Conservation (phyloP, 2,329 filamentous ascomycete species). For the Xylaria sp. region DNA sequence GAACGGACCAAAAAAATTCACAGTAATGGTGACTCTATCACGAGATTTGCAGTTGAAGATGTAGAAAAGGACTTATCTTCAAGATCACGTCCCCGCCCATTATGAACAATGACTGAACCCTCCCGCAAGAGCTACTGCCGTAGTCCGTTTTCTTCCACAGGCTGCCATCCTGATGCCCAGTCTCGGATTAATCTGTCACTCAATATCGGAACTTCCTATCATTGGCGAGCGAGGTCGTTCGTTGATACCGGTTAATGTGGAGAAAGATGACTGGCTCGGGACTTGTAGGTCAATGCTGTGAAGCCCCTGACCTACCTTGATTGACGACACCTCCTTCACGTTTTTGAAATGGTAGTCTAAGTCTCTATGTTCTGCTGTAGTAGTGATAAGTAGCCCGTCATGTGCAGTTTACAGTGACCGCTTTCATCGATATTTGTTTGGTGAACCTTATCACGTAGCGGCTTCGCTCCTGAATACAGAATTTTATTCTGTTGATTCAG, state of each 20-base stretch:
- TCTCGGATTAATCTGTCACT: slow-evolving; percentile 40
- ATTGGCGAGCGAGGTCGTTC: slow-evolving; percentile 41
- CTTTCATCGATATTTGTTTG: not conserved
- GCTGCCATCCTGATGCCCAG: slow-evolving; percentile 33
- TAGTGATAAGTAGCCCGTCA: not conserved
- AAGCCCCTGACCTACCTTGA: slow-evolving; percentile 6
- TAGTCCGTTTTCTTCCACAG: slow-evolving; percentile 27
- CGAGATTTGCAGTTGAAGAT: slow-evolving; percentile 1
- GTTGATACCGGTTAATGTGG: slow-evolving; percentile 47
- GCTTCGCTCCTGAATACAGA: too few species aligned
- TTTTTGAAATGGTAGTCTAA: not conserved
- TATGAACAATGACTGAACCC: slow-evolving; percentile 10
- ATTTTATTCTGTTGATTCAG: too few species aligned
- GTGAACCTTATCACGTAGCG: not conserved
- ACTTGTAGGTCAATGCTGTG: slow-evolving; percentile 35
- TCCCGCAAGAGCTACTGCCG: slow-evolving; percentile 39
- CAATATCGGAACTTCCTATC: slow-evolving; percentile 44
- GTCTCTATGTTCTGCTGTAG: not conserved
- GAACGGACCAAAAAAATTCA: not conserved
- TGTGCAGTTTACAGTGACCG: not conserved
- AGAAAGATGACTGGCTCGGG: slow-evolving; percentile 41
- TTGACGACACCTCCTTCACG: not conserved
- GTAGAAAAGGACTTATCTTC: slow-evolving; percentile 4
- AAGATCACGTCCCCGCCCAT: slow-evolving; percentile 30
- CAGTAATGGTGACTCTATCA: not conserved